phyloP scores from a whole-genome alignment of 2,329 filamentous ascomycete species.

The Daldinia eschscholtzii region DNA sequence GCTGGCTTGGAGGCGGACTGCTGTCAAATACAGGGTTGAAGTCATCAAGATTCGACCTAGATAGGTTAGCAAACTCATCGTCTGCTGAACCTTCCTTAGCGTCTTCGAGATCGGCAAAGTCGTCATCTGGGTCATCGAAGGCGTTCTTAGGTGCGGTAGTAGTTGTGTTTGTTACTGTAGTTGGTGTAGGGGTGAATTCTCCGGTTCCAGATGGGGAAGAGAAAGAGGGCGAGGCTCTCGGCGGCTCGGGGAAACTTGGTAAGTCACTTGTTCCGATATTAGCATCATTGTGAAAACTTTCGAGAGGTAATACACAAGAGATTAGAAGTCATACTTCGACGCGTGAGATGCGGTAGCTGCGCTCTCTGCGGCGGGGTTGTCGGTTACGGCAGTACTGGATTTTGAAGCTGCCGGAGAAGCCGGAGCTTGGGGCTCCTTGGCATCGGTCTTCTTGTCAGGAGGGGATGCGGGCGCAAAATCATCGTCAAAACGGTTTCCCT shows the following conservation, averaged over 20 bases:
- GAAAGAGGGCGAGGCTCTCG: constrained; percentile 55
- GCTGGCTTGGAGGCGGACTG: constrained; percentile 66
- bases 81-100: constrained; percentile 84
- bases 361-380: constrained; percentile 46
- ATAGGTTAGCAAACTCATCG: constrained; percentile 83
- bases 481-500: constrained; percentile 90
- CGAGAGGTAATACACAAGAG: constrained; percentile 19
- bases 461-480: constrained; percentile 81
- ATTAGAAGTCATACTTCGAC: constrained; percentile 49
- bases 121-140: constrained; percentile 82
- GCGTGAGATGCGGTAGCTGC: constrained; percentile 43
- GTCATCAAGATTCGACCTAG: constrained; percentile 77
- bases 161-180: constrained; percentile 52
- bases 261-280: constrained; percentile 48
- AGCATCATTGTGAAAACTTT: constrained; percentile 36
- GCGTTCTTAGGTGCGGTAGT: constrained; percentile 62
- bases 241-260: constrained; percentile 50
- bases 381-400: constrained; percentile 50
- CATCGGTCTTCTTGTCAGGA: constrained; percentile 53
- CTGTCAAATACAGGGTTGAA: constrained; percentile 88
- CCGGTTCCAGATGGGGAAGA: constrained; percentile 51
- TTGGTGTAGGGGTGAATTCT: constrained; percentile 55
- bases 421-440: constrained; percentile 47
- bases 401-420: constrained; percentile 49
- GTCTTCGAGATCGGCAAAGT: constrained; percentile 86